Conservation (phyloP, 306 rosid species). For the Ormosia emarginata region DNA sequence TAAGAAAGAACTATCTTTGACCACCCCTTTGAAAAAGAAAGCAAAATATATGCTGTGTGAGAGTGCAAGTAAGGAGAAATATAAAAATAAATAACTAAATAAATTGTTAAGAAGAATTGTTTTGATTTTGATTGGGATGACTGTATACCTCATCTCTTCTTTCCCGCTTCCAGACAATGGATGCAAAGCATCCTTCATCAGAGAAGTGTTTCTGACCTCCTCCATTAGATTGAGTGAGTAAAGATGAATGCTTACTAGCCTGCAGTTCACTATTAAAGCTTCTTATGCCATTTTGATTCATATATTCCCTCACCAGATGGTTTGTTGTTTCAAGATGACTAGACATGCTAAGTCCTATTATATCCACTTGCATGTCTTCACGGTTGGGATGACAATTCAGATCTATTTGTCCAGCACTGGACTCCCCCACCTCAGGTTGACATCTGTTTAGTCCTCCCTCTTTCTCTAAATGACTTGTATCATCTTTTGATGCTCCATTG, state of each 20-base stretch:
- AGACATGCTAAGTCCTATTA: slow-evolving; percentile 40
- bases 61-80: background rate
- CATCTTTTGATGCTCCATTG: slow-evolving; percentile 37
- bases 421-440: slow-evolving; percentile 44
- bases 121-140: slow-evolving; percentile 46
- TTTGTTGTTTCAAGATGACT: slow-evolving; percentile 38
- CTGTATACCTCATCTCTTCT: slow-evolving; percentile 35
- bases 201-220: slow-evolving; percentile 41
- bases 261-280: slow-evolving; percentile 35
- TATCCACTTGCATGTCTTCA: slow-evolving; percentile 48
- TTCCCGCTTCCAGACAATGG: slow-evolving; percentile 45
- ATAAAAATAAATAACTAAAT: background rate
- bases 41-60: slow-evolving; percentile 25
- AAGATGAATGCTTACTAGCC: slow-evolving; percentile 34
- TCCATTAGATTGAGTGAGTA: slow-evolving; percentile 31
- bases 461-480: slow-evolving; percentile 30
- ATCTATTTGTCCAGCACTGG: slow-evolving; percentile 67
- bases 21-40: slow-evolving; percentile 23
- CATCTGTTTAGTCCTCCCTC: slow-evolving; percentile 34
- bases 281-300: slow-evolving; percentile 37
- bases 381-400: slow-evolving; percentile 74
- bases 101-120: slow-evolving; percentile 21
- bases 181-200: slow-evolving; percentile 38
- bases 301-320: slow-evolving; percentile 23
- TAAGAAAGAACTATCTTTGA: slow-evolving; percentile 23